Evolutionary conservation across 331 rosid species (phyloP).

Genomic region (Pyrus hybrid): DNA sequence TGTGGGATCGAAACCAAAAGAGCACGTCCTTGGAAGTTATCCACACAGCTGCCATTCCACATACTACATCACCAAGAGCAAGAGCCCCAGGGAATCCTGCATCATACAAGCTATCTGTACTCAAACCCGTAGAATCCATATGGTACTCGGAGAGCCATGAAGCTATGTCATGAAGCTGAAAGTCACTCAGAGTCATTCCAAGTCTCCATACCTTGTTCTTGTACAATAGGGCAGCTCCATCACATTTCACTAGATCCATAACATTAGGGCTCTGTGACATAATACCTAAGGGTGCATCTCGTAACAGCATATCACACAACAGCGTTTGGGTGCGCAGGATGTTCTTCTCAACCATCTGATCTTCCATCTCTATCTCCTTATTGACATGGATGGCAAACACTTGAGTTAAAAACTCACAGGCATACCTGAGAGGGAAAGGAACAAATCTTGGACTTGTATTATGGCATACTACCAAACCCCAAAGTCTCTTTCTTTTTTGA

Average conservation of each 20-base stretch:
- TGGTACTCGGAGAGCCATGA: slow-evolving; percentile 67
- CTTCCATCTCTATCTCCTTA: slow-evolving; percentile 81
- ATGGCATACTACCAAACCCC: slow-evolving; percentile 98
- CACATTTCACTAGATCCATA: slow-evolving; percentile 96
- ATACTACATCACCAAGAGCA: slow-evolving; percentile 59
- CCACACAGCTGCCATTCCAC: slow-evolving; percentile 99
- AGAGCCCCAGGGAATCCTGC: slow-evolving; percentile 78
- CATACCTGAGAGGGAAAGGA: slow-evolving; percentile 97
- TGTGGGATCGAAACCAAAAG: slow-evolving; percentile 85
- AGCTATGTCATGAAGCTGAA: slow-evolving; percentile 62
- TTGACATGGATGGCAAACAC: slow-evolving; percentile 96
- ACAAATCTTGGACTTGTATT: slow-evolving; percentile 91
- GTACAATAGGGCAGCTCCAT: slow-evolving; percentile 85
- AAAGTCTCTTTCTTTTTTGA: slow-evolving; percentile 82
- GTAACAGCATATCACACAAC: slow-evolving; percentile 91
- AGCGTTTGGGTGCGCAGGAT: slow-evolving; percentile 92
- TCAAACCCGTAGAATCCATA: slow-evolving; percentile 90
- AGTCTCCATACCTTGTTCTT: slow-evolving; percentile 70
- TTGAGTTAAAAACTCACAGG: slow-evolving; percentile 94
- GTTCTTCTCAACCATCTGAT: slow-evolving; percentile 83
- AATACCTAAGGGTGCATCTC: slow-evolving; percentile 92
- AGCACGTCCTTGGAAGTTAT: slow-evolving; percentile 72
- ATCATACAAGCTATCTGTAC: slow-evolving; percentile 92
- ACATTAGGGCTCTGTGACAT: slow-evolving; percentile 84
- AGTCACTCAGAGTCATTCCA: slow-evolving; percentile 67